phyloP scores from a whole-genome alignment of 2,329 filamentous ascomycete genomes.

The Calycina marina region DNA sequence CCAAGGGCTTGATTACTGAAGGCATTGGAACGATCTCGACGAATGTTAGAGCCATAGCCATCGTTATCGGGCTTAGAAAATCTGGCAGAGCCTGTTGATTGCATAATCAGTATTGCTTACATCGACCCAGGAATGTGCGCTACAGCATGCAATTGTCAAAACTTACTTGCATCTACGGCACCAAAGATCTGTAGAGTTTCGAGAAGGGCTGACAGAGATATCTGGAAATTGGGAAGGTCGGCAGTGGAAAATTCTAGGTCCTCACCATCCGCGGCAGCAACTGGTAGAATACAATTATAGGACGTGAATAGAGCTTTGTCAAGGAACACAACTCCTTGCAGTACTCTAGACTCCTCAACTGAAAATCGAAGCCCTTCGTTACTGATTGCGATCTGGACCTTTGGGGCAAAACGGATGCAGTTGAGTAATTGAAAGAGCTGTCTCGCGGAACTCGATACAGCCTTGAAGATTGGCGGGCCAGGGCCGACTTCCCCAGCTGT shows the following conservation, averaged over 20 bases:
- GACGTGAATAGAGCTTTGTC: constrained; percentile 80
- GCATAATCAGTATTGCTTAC: not conserved
- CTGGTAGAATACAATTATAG: constrained; percentile 51
- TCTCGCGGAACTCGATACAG: constrained; percentile 63
- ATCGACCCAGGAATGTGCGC: not conserved
- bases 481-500: constrained; percentile 11
- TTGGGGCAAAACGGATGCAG: constrained; percentile 41
- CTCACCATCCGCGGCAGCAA: constrained; percentile 23
- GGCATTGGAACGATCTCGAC: constrained; percentile 52
- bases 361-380: constrained; percentile 76
- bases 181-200: constrained; percentile 95
- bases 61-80: constrained; percentile 44
- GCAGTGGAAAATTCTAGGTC: constrained; percentile 25
- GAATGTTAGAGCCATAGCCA: constrained; percentile 44
- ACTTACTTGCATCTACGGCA: constrained; percentile 49
- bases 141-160: too few relatives aligned
- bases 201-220: constrained; percentile 73
- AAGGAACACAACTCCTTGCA: constrained; percentile 82
- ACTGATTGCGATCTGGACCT: constrained; percentile 58
- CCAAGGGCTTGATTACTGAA: constrained; percentile 75
- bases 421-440: constrained; percentile 53
- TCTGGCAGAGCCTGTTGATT: constrained; percentile 25
- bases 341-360: constrained; percentile 74
- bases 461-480: constrained; percentile 47
- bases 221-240: constrained; percentile 59